Percentiles rank a stretch among this genome's conserved stretches.
phyloP scores from a whole-genome alignment of 495 filamentous ascomycete genomes.

The Pyronema domesticum region DNA sequence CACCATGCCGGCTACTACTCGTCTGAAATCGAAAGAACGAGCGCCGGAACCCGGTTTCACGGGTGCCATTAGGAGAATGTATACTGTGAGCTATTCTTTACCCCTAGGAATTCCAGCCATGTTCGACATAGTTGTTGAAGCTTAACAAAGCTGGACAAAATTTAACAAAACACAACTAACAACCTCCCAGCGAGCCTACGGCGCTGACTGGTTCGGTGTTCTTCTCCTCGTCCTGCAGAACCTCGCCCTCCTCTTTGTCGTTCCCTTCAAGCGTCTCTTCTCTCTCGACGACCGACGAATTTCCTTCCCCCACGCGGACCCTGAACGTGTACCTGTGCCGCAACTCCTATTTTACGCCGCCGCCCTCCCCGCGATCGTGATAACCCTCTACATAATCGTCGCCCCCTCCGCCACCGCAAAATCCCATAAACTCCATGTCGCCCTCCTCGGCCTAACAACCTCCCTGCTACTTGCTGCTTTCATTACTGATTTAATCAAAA shows the following conservation, averaged over 20 bases:
- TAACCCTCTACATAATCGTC: constrained; percentile 42
- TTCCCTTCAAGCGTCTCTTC: constrained; percentile 80
- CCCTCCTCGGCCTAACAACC: constrained; percentile 60
- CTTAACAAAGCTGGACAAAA: background rate
- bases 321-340: constrained; percentile 64
- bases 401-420: constrained; percentile 25
- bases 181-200: constrained; percentile 50
- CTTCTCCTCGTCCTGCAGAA: constrained; percentile 33
- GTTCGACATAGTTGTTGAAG: too few species aligned
- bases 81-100: background rate
- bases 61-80: background rate
- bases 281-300: constrained; percentile 63
- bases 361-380: constrained; percentile 44
- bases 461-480: constrained; percentile 60
- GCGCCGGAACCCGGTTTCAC: background rate
- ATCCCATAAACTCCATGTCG: constrained; percentile 67
- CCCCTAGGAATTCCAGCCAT: too few species aligned
- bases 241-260: constrained; percentile 32
- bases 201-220: constrained; percentile 71
- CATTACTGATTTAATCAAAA: constrained; percentile 84
- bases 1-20: background rate
- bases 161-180: background rate
- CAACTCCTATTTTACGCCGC: constrained; percentile 63
- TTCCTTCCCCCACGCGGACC: constrained; percentile 65
- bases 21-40: background rate